These are phyloP conservation scores for Juglanconis sp. DNA, from an alignment of 2,329 filamentous ascomycete species.

Conservation along the genomic window DNA sequence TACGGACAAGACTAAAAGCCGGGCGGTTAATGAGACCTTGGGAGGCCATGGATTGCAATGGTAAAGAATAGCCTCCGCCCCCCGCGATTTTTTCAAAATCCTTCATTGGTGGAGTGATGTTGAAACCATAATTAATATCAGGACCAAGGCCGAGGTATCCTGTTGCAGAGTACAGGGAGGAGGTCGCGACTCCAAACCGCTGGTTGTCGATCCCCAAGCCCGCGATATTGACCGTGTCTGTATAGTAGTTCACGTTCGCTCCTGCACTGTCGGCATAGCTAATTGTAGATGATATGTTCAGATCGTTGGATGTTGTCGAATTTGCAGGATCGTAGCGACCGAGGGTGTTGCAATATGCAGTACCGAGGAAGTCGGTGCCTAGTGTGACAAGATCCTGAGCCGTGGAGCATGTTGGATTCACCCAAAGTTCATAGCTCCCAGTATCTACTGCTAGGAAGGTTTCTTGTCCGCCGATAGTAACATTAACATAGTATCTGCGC, in stretches of 20 bases:
- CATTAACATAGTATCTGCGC: background rate
- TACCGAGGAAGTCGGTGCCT: background rate
- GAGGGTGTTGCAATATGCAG: background rate
- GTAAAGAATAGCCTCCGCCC: background rate
- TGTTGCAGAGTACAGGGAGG: background rate
- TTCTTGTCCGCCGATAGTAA: background rate
- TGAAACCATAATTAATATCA: background rate
- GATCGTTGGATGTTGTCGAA: background rate
- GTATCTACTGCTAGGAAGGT: background rate
- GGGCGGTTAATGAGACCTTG: background rate
- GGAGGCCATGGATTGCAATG: background rate
- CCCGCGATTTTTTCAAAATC: background rate
- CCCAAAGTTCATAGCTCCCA: background rate
- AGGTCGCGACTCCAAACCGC: background rate
- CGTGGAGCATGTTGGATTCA: background rate
- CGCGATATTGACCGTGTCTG: background rate
- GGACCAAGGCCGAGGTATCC: background rate
- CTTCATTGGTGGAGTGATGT: background rate
- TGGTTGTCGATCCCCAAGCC: background rate
- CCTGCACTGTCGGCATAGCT: background rate
- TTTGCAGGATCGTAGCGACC: background rate
- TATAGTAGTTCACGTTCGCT: background rate
- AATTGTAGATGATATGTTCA: background rate
- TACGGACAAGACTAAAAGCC: background rate
- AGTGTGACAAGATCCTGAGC: background rate